Evolutionary conservation across 2,329 filamentous ascomycete genomes (phyloP).

Genomic region (Clarireedia paspali): DNA sequence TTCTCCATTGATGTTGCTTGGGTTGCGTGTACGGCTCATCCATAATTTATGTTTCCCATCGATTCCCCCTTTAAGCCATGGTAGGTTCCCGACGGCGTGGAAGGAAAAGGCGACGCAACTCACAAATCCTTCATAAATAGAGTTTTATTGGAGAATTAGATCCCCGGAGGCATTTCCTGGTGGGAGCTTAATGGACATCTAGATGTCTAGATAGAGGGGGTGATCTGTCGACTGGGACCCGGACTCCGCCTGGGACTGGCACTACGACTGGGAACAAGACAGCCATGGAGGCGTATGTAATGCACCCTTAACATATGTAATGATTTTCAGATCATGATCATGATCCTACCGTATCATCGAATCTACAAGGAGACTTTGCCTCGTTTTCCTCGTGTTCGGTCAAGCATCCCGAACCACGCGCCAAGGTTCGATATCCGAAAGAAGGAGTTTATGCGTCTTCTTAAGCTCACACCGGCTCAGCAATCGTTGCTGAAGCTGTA

Average conservation of each 20-base stretch:
- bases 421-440: neutral
- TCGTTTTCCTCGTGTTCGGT: constrained; percentile 1
- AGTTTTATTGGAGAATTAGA: neutral
- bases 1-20: no score
- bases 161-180: neutral
- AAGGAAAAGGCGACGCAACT: neutral
- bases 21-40: no score
- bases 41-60: no score
- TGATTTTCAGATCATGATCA: neutral
- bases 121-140: neutral
- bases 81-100: neutral
- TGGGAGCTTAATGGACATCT: neutral
- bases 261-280: no score
- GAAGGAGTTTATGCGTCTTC: neutral
- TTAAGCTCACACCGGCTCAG: neutral
- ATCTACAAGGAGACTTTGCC: neutral
- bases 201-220: neutral
- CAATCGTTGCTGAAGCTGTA: neutral
- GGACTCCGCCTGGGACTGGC: no score
- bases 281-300: no score
- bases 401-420: neutral
- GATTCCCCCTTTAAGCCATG: neutral
- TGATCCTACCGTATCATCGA: neutral
- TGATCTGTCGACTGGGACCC: neutral
- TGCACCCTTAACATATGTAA: neutral